Evolutionary conservation across 306 rosid species (phyloP).

Genomic region (Dalbergia cochinchinensis): DNA sequence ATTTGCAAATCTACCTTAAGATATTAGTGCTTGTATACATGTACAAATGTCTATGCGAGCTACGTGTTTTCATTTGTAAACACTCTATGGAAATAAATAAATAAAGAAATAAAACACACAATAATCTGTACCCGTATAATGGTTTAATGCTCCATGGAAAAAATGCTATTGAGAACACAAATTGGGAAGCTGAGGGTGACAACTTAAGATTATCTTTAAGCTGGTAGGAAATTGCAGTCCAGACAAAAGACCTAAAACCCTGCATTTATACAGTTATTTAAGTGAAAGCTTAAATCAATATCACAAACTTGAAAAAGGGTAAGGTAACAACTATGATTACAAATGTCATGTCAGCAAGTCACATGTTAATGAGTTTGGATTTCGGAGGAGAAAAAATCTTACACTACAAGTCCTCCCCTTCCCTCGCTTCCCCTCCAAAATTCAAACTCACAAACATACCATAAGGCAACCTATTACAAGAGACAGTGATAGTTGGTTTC

Average conservation of each 20-base stretch:
- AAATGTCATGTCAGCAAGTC: conserved; percentile 5
- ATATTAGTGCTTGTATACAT: neutral
- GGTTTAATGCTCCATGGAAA: conserved; percentile 96
- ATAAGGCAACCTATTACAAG: too few relatives aligned
- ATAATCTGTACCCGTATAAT: conserved; percentile 73
- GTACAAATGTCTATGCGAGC: neutral
- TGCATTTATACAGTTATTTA: conserved; percentile 43
- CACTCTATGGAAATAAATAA: neutral
- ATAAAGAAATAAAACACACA: neutral
- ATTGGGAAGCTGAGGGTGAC: conserved; percentile 88
- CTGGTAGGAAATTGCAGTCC: conserved; percentile 91
- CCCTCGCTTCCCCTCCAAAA: too few relatives aligned
- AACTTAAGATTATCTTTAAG: conserved; percentile 78
- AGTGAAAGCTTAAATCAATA: neutral
- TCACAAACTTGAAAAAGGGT: neutral
- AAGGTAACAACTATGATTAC: conserved; percentile 21
- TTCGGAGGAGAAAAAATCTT: too few relatives aligned
- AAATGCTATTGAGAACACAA: conserved; percentile 74
- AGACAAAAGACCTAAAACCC: conserved; percentile 94
- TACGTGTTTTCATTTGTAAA: neutral
- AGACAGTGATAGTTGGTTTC: too few relatives aligned
- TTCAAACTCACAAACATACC: too few relatives aligned
- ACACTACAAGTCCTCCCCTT: too few relatives aligned
- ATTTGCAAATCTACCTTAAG: conserved; percentile 1
- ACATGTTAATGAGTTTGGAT: neutral